Base-by-base conservation (phyloP, 768 basidiomycete genomes). In the Boletus tylopilopsis region DNA sequence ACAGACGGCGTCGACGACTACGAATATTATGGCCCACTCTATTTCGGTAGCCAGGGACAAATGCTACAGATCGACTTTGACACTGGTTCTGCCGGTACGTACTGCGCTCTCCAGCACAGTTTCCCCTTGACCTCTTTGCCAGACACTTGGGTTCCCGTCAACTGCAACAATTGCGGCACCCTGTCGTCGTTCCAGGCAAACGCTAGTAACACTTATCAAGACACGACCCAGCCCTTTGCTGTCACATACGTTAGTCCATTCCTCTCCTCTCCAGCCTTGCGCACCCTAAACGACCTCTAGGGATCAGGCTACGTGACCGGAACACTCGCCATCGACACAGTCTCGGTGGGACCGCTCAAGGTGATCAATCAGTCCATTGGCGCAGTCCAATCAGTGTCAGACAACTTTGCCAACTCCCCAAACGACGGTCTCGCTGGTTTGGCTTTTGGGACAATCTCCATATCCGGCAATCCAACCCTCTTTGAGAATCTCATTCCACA, bases 371-470 rank as follows among this genome's bases (percentile, higher is more conserved):
- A 84, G 63, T 67, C 71, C n/a, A 81, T 87, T 57, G 80, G 82
- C 24, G 76, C 76, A 6, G 79, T 80, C 42, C 58, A 46, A 18
- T 59, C 65, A 4, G 72, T 75, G 43, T 78, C 80, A 1, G 56
- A 66, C 6, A 80, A 79, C 57, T 82, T 86, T 63, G 64, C 67
- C 29, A 57, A 59, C 33, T 68, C 71, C 16, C 82, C 83, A 8
- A 80, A 73, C 50, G 74, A 74, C 39, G 86, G 84, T 11, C 69
- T 85, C 11, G 61, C 83, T 7, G 85, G 84, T 22, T 64, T 87
- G 59, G 84, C 79, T 11, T 87, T 87, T 56, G 67, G 78, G 30
- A 68, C 74, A 35, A 82, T 87, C 47, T 64, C 83, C 11, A 64
- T 57, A 39, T 73, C 71, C 0, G 60, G 57, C 12, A 53, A 72